Evolutionary conservation across 768 basidiomycete species (phyloP).

Genomic region (Suillus bovinus): DNA sequence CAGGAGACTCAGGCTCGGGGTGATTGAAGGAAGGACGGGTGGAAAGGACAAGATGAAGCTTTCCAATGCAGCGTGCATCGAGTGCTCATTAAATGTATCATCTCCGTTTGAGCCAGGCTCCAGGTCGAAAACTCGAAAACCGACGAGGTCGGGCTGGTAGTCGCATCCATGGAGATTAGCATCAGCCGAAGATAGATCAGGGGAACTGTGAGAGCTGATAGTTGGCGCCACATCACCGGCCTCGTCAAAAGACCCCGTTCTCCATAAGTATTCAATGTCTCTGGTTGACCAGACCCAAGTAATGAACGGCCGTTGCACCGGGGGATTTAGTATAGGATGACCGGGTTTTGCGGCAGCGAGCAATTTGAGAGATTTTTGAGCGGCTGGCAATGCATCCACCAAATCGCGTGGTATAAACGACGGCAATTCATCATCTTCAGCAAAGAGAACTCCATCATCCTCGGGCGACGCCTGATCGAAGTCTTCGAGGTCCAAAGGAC

Average conservation of each 20-base stretch:
- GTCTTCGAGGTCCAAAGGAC: constrained; percentile 31
- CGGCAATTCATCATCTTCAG: constrained; percentile 50
- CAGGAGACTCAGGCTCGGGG: constrained; percentile 64
- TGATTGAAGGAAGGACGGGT: constrained; percentile 52
- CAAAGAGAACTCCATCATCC: constrained; percentile 40
- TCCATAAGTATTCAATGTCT: constrained; percentile 54
- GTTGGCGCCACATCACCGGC: constrained; percentile 15
- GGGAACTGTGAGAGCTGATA: constrained; percentile 6
- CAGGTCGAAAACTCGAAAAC: constrained; percentile 61
- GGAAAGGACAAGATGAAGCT: constrained; percentile 63
- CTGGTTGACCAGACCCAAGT: constrained; percentile 66
- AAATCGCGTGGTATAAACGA: constrained; percentile 59
- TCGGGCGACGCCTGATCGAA: constrained; percentile 40
- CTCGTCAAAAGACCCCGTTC: constrained; percentile 12
- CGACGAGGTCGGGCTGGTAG: constrained; percentile 40
- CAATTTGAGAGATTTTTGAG: constrained; percentile 67
- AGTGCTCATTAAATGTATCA: constrained; percentile 20
- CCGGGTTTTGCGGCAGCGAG: constrained; percentile 64
- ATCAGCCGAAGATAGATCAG: constrained; percentile 4
- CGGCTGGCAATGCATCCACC: constrained; percentile 56
- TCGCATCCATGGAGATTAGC: not conserved
- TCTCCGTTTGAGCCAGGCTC: constrained; percentile 54
- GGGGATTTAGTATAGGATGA: constrained; percentile 52
- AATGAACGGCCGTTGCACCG: constrained; percentile 30
- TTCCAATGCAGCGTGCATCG: constrained; percentile 33